Evolutionary conservation across 176 grass and related monocot genomes (phyloP).

Genomic region (Carex myosuroides): DNA sequence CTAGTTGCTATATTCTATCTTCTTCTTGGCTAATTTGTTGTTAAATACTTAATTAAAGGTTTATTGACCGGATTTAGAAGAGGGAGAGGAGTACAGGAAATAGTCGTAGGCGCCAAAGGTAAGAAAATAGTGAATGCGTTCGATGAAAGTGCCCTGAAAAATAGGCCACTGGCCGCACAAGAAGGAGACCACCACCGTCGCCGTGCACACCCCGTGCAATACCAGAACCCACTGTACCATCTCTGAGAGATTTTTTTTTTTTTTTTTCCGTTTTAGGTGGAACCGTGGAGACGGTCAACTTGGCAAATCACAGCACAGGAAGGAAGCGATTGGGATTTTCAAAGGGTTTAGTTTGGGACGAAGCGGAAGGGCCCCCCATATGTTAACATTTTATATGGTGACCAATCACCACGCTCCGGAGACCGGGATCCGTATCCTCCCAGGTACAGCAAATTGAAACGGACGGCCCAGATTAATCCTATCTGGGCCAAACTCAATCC

Average conservation of each 20-base stretch:
- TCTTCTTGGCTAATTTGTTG: neutral
- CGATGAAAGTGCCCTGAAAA: slow-evolving; percentile 92
- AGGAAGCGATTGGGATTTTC: neutral
- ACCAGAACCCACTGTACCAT: slow-evolving; percentile 79
- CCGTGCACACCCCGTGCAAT: slow-evolving; percentile 67
- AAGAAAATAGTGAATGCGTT: slow-evolving; percentile 79
- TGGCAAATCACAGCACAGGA: neutral
- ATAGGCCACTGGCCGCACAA: slow-evolving; percentile 98
- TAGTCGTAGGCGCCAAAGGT: slow-evolving; percentile 86
- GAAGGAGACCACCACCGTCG: slow-evolving; percentile 81
- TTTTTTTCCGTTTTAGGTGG: neutral
- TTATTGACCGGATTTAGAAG: neutral
- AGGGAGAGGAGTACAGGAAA: slow-evolving; percentile 49
- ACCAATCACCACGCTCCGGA: too few relatives aligned
- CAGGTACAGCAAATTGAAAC: too few relatives aligned
- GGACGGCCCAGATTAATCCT: too few relatives aligned
- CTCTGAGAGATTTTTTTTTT: neutral
- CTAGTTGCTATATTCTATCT: too few relatives aligned
- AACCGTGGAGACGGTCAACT: neutral
- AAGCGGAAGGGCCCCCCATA: too few relatives aligned
- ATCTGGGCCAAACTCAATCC: too few relatives aligned
- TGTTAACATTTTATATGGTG: too few relatives aligned
- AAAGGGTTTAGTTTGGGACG: neutral
- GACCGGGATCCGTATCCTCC: too few relatives aligned
- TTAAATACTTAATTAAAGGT: neutral